Evolutionary conservation across 2,329 filamentous ascomycete species (phyloP), one percentile per base, ranked within the genome.

Genomic region (Penicillium nordicum): DNA sequence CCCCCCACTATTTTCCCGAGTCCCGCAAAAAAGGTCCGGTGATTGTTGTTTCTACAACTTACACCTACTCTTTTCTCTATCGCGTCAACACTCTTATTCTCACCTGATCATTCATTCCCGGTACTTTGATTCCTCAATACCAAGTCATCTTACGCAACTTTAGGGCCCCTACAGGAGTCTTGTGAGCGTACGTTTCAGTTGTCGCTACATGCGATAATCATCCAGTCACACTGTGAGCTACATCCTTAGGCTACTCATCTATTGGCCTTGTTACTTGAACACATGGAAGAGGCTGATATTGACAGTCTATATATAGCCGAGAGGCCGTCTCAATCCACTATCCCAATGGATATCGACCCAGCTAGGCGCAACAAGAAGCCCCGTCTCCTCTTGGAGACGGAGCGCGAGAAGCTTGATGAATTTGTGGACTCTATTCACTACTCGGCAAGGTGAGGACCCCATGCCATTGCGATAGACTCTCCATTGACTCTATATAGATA

Each of bases 371-470:
- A 97, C 79, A 88, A 89, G 78, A 84, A 85, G 72, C 90, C 94
- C 41, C 86, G 93, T 59, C 84, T 88, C 60, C 79, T 99, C 55
- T 85, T 87, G 32, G 91, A 97, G 61, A 78, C 82, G 18, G 94
- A 99, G 81, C 86, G 89, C 63, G 85, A 88, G 64, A 86, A 88
- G 58, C 81, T 99, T 57, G 91, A 97, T 60, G 92, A 97, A 74
- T 97, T 90, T 72, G 85, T 94, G 64, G 92, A 97, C 69, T 85
- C 86, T 32, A 99, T 99, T 67, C 92, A 97, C 77, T 99, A 99
- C 79, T 97, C 93, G 50, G 85, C 89, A 62, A 85, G 92, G 92
- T 96, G 80, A 69, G 82, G 71, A 53, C 47, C 18, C 30, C 25
- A 30, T 42, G 27, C 9, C 11, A 53, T 21, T 21, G n/a, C 10